A percentile compares a stretch with the other conserved stretches of the same genome.
Conservation (phyloP, 1,284 basidiomycete species). For the Meripilus lineatus region DNA sequence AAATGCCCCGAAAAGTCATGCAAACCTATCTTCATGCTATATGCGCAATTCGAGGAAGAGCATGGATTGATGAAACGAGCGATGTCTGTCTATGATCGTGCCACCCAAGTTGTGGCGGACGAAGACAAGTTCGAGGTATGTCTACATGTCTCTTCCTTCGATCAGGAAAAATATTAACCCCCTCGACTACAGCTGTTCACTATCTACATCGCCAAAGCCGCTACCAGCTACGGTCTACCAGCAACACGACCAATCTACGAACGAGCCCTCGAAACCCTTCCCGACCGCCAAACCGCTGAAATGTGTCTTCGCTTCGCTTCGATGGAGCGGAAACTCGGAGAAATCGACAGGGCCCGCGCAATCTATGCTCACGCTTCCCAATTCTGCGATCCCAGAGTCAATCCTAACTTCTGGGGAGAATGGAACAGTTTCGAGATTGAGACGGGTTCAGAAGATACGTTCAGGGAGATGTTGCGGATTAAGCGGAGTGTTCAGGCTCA, state of each 20-base stretch:
- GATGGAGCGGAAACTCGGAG: conserved; percentile 96
- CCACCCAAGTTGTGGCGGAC: conserved; percentile 79
- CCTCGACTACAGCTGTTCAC: conserved; percentile 87
- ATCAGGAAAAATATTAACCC: too few species aligned
- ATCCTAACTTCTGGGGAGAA: conserved; percentile 91
- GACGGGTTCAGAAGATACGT: conserved; percentile 96
- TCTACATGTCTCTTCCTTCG: conserved; percentile 6
- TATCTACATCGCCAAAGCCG: conserved; percentile 96
- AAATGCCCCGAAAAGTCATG: conserved; percentile 94
- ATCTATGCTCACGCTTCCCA: conserved; percentile 97
- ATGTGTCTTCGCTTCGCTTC: conserved; percentile 97
- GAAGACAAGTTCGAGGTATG: conserved; percentile 92
- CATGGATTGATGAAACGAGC: conserved; percentile 93
- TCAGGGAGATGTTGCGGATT: conserved; percentile 98
- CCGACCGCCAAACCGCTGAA: conserved; percentile 92
- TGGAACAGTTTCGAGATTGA: conserved; percentile 99
- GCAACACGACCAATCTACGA: conserved; percentile 98
- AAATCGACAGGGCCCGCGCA: conserved; percentile 95
- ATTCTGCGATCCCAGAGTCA: conserved; percentile 93
- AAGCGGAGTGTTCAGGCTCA: conserved; percentile 97
- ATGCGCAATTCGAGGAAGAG: conserved; percentile 93
- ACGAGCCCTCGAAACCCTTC: conserved; percentile 89
- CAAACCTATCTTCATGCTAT: conserved; percentile 95
- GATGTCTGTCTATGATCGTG: conserved; percentile 95
- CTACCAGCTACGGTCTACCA: conserved; percentile 92